A percentile compares a stretch with the other conserved stretches of the same genome.
phyloP scores from a whole-genome alignment of 495 filamentous ascomycete genomes.

The Podospora bellae-mahoneyi region DNA sequence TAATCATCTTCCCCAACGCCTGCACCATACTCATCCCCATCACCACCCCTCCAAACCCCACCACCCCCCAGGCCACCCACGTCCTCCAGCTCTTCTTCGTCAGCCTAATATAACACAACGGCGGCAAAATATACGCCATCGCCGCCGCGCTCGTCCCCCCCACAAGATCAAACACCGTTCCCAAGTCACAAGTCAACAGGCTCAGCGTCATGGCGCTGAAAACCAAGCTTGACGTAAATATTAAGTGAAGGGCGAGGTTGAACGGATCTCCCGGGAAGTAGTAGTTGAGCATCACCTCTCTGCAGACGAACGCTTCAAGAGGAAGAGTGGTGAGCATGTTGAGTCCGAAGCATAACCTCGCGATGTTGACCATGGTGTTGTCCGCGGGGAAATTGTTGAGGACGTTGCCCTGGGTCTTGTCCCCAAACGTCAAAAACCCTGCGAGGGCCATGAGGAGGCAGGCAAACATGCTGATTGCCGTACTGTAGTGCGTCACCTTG shows the following conservation, averaged over 20 bases:
- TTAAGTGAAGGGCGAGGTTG: conserved; percentile 77
- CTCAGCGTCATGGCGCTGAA: conserved; percentile 71
- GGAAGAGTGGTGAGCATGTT: conserved; percentile 99
- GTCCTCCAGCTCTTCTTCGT: conserved; percentile 75
- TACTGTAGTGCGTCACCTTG: conserved; percentile 87
- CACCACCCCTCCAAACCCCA: conserved; percentile 73
- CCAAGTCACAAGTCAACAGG: conserved; percentile 86
- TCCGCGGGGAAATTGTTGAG: conserved; percentile 93
- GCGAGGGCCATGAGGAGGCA: conserved; percentile 84
- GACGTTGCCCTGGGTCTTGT: conserved; percentile 88
- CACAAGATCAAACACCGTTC: conserved; percentile 90
- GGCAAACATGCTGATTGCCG: conserved; percentile 79
- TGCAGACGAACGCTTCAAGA: conserved; percentile 93
- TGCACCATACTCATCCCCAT: conserved; percentile 81
- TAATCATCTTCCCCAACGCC: conserved; percentile 63
- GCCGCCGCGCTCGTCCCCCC: conserved; percentile 92
- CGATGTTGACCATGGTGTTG: conserved; percentile 90
- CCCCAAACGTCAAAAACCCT: conserved; percentile 90
- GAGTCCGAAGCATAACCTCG: conserved; percentile 88
- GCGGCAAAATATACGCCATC: conserved; percentile 91
- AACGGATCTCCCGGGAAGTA: conserved; percentile 77
- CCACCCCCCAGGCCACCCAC: conserved; percentile 63
- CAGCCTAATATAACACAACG: conserved; percentile 90
- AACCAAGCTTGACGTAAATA: conserved; percentile 78
- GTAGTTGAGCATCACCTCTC: conserved; percentile 93